phyloP scores from a whole-genome alignment of 2,329 filamentous ascomycete genomes.

The Podosphaera aphanis region DNA sequence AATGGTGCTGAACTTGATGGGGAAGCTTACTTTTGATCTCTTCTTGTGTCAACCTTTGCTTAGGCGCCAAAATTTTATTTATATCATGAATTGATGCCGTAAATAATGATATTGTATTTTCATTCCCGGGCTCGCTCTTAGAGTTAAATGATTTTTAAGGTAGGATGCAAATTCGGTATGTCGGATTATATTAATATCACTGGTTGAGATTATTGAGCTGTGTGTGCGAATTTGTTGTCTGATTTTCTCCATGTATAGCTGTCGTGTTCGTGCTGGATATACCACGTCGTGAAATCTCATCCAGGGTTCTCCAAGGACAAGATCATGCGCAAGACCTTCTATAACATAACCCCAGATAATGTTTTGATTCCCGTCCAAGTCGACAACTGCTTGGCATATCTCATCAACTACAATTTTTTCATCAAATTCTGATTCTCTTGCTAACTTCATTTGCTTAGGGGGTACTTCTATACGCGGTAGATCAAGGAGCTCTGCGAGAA shows the following conservation, averaged over 20 bases:
- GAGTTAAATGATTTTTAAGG: neutral
- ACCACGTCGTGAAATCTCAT: neutral
- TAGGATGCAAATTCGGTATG: neutral
- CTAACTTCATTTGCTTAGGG: neutral
- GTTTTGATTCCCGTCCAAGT: neutral
- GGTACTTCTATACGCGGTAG: neutral
- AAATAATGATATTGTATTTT: neutral
- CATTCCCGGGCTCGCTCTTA: neutral
- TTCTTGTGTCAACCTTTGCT: no score
- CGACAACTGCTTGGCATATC: neutral
- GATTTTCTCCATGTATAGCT: neutral
- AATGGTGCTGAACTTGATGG: no score
- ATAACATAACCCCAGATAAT: neutral
- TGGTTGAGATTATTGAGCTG: neutral
- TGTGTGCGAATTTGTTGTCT: neutral
- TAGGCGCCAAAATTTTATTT: neutral
- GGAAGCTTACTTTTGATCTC: no score
- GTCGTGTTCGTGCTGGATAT: neutral
- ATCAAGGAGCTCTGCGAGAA: neutral
- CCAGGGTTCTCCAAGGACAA: neutral
- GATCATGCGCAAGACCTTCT: no score
- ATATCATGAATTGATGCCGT: conserved; percentile 1
- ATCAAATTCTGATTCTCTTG: neutral
- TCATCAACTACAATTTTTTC: neutral
- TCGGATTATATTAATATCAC: neutral